phyloP scores from a whole-genome alignment of 1,284 basidiomycete species.

The Moesziomyces antarcticus region DNA sequence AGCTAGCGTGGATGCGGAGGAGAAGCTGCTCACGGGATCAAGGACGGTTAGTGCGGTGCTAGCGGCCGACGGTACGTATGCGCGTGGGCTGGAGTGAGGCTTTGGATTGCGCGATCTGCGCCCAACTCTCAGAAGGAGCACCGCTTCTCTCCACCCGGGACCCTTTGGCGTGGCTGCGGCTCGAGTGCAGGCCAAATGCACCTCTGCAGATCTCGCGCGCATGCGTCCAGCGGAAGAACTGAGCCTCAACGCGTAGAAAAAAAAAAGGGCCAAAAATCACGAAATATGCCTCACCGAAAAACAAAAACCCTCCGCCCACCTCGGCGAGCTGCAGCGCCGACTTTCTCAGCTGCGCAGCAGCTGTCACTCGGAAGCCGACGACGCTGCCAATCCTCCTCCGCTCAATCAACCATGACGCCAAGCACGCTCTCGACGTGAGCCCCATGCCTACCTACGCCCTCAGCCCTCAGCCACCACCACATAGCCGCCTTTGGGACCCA shows the following conservation, averaged over 20 bases:
- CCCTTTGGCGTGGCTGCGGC: slow-evolving; percentile 1
- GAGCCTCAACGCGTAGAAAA: neutral
- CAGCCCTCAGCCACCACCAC: neutral
- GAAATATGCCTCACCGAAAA: slow-evolving; percentile 1
- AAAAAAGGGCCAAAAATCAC: slow-evolving; percentile 1
- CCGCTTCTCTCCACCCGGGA: slow-evolving; percentile 23
- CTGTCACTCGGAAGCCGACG: neutral
- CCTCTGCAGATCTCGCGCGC: neutral
- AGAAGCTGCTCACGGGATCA: neutral
- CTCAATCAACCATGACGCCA: neutral
- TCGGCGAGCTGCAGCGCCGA: slow-evolving; percentile 5
- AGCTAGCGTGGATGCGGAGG: neutral
- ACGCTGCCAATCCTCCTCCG: slow-evolving; percentile 1
- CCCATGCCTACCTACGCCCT: neutral
- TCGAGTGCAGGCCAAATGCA: neutral
- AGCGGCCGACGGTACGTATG: neutral
- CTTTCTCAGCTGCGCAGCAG: neutral
- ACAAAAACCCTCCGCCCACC: slow-evolving; percentile 33
- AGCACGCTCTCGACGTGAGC: neutral
- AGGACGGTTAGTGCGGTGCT: neutral
- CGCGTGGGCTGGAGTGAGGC: neutral
- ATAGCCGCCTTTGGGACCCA: too few relatives aligned
- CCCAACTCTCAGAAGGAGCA: too few relatives aligned
- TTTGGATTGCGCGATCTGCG: neutral
- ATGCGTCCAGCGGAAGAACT: neutral